Base-by-base conservation (phyloP, 208 protist species). In the Balamuthia mandrillaris region DNA sequence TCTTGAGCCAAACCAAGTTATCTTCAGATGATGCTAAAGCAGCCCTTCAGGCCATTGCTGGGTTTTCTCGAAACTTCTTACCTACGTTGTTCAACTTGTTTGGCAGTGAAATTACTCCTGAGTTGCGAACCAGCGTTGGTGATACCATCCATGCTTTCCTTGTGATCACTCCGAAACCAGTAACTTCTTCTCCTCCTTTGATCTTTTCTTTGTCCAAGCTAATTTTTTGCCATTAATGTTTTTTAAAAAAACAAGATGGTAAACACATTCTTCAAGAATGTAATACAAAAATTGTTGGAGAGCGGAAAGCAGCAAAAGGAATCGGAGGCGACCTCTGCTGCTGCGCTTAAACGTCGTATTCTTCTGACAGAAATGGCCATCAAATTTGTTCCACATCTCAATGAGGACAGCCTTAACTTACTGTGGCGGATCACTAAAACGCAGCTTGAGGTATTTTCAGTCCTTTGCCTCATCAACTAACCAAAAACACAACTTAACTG, bases 181-280 rank as follows among this genome's bases (percentile, higher is more conserved):
- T 45, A 45, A 42, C 24, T 63, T 29, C 6, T 29, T 63, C 47
- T 18, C 14, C 18, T 54, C 47, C 16, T 18, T 54, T 54, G 47
- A 21, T 18, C 18, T 12, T 29, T 29, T 24, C 33, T 29, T 21
- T 35, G 10, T 29, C 12, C 16, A 21, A 18, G 24, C 56, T 63
- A 7, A 45, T 41, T 45, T 4, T 72, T 41, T 16, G 37, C 4
- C 33, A n/a, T 21, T 45, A 1, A 29, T 1, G 21, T 33, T 5
- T 6, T 33, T 1, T 24, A 24, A 31, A 2, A 33, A 24, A 31
- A 33, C 39, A 18, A 72, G 63, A 14, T 72, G 7, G 63, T 72
- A 41, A 72, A 72, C 63, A 72, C 63, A 29, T 72, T 72, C 63
- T 72, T 72, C 63, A 72, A 72, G 63, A 72, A 72, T 27, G 63